Evolutionary conservation across 305 asterid genomes (phyloP), one percentile per base, ranked within the genome.

Genomic region (Fraxinus xanthoxyloides): DNA sequence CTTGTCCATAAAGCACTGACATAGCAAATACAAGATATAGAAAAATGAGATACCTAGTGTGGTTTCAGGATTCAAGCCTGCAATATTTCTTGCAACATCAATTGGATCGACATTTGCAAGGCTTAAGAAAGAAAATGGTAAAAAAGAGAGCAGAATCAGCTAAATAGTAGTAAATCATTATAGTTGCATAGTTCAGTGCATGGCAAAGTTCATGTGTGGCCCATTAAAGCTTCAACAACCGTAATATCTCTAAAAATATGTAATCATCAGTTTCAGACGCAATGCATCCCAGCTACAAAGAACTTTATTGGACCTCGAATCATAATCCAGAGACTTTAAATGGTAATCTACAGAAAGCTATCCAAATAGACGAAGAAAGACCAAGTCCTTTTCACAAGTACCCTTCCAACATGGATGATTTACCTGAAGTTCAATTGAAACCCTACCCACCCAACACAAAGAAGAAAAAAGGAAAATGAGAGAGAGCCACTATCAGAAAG

Each of bases 101-200:
- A 96, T 91, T 76, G 99, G 99, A 85, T 97, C 99, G 17, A 97
- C 99, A 87, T 97, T 97, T 77, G 99, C 99, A 54, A 93, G 98
- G 89, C 98, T 97, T 88, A 86, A 87, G 79, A 46, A 82, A 40
- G 67, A 81, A 84, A 78, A 8, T 40, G 63, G 17, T 32, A 76
- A 74, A 54, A 80, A 83, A 30, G 35, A 78, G 63, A 79, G 54
- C 80, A 81, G 82, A 67, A 65, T 81, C 72, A 79, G 84, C 76
- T 83, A 76, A 36, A 75, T 36, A 0, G 32, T 67, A 28, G 38
- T 67, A 80, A 78, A 63, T 82, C 38, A n/a, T 77, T 40, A 31
- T 65, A 24, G 61, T 63, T 43, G 79, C 69, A 82, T 75, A 74
- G 30, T 72, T 67, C 70, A 46, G 46, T 77, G 26, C 48, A 67